Percentiles rank a stretch among this genome's conserved stretches.
Evolutionary conservation across 2,329 filamentous ascomycete species (phyloP).

Genomic region (Claviceps humidiphila): DNA sequence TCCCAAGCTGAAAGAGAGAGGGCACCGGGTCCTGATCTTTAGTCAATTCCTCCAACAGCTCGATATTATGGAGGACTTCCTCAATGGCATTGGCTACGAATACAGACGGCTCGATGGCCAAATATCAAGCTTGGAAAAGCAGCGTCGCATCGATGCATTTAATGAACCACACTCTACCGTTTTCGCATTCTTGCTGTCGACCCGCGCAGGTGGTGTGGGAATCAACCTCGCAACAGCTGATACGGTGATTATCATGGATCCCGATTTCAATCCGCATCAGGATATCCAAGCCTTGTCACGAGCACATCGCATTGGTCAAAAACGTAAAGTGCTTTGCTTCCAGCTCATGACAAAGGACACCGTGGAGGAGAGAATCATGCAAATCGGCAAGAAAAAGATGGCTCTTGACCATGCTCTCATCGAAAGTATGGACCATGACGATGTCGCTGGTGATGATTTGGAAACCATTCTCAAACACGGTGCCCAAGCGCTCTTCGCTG

Average conservation of each 20-base stretch:
- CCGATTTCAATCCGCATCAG: constrained; percentile 96
- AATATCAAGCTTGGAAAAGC: constrained; percentile 72
- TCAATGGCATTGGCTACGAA: constrained; percentile 57
- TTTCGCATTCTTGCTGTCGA: constrained; percentile 88
- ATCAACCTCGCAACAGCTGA: constrained; percentile 96
- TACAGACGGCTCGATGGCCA: constrained; percentile 79
- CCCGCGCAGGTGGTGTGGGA: constrained; percentile 86
- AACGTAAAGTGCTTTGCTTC: constrained; percentile 90
- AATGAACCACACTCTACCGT: constrained; percentile 72
- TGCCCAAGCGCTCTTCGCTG: constrained; percentile 72
- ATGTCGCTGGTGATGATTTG: constrained; percentile 64
- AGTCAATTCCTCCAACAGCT: constrained; percentile 88
- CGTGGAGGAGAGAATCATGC: constrained; percentile 90
- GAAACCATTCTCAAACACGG: constrained; percentile 82
- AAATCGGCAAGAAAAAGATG: constrained; percentile 92
- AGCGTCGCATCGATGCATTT: constrained; percentile 86
- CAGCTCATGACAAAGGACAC: constrained; percentile 83
- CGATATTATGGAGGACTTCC: constrained; percentile 83
- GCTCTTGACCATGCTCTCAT: constrained; percentile 90
- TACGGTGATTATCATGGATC: constrained; percentile 94
- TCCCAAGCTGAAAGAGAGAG: constrained; percentile 70
- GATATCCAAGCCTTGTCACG: constrained; percentile 91
- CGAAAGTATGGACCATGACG: constrained; percentile 77
- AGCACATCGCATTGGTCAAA: constrained; percentile 91
- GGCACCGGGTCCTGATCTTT: constrained; percentile 87